These are phyloP conservation scores for Aphanomyces stellatus DNA, from an alignment of 352 stramenopile species.

Conservation along the genomic window DNA sequence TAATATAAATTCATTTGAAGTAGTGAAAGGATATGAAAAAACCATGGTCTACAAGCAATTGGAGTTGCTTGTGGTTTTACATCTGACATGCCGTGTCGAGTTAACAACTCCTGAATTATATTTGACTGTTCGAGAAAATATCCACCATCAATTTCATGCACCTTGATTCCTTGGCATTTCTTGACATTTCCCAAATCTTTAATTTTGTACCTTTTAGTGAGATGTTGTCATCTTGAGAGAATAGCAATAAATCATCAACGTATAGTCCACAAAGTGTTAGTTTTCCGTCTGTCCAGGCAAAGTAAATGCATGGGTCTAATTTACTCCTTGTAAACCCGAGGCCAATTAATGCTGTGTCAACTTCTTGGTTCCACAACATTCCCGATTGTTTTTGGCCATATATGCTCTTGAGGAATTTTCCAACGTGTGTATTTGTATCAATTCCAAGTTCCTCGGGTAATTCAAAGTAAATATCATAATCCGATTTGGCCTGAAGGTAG, in stretches of 20 bases:
- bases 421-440: background rate
- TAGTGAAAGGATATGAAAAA: no score
- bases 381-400: conserved; percentile 31
- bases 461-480: conserved; percentile 25
- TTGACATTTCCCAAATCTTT: background rate
- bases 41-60: background rate
- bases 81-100: background rate
- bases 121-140: background rate
- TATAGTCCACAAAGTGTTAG: conserved; percentile 22
- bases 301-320: conserved; percentile 28
- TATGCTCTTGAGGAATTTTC: conserved; percentile 22
- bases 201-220: background rate
- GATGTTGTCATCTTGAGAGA: background rate
- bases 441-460: background rate
- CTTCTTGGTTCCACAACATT: conserved; percentile 25
- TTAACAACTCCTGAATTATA: background rate
- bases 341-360: conserved; percentile 22
- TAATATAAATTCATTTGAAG: no score
- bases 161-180: background rate
- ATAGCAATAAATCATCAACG: conserved; percentile 28
- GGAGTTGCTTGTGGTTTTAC: background rate
- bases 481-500: conserved; percentile 26
- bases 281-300: background rate
- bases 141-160: background rate
- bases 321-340: conserved; percentile 22